These are phyloP conservation scores for Chlamydomonas applanata DNA, from an alignment of 139 green algal species.

Conservation along the genomic window DNA sequence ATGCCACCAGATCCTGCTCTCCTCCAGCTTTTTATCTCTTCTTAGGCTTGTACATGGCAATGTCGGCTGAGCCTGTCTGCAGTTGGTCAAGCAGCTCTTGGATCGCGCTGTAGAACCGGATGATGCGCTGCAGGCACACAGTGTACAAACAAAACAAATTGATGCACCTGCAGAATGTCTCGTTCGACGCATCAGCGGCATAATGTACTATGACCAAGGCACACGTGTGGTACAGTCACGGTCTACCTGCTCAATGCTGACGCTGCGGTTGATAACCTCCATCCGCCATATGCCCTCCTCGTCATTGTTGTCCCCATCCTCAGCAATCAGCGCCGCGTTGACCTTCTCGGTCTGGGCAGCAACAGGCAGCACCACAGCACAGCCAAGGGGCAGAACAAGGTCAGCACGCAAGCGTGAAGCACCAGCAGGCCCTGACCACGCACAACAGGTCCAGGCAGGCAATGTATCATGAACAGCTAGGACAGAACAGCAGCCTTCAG, in stretches of 20 bases:
- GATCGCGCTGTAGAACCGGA: background rate
- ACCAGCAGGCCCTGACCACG: too few relatives aligned
- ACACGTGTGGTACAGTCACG: too few relatives aligned
- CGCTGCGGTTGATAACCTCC: slow-evolving; percentile 1
- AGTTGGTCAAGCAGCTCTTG: slow-evolving; percentile 41
- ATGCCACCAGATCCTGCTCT: too few relatives aligned
- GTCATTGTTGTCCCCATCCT: slow-evolving; percentile 10
- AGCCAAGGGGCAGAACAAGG: too few relatives aligned
- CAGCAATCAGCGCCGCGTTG: background rate
- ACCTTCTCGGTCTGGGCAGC: background rate
- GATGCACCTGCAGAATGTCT: too few relatives aligned
- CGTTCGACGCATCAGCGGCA: too few relatives aligned
- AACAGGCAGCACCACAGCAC: background rate
- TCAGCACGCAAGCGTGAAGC: too few relatives aligned
- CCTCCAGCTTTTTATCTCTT: too few relatives aligned
- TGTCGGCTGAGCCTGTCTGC: slow-evolving; percentile 53
- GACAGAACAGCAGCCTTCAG: too few relatives aligned
- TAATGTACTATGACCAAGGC: too few relatives aligned
- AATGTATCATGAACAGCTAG: too few relatives aligned
- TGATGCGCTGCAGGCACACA: background rate
- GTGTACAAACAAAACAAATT: background rate
- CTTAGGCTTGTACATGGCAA: slow-evolving; percentile 30
- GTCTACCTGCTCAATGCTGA: background rate
- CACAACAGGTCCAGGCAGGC: too few relatives aligned
- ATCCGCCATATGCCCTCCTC: background rate